These are phyloP conservation scores for Teratosphaeria viscida DNA, from an alignment of 2,329 filamentous ascomycete genomes.

Conservation along the genomic window DNA sequence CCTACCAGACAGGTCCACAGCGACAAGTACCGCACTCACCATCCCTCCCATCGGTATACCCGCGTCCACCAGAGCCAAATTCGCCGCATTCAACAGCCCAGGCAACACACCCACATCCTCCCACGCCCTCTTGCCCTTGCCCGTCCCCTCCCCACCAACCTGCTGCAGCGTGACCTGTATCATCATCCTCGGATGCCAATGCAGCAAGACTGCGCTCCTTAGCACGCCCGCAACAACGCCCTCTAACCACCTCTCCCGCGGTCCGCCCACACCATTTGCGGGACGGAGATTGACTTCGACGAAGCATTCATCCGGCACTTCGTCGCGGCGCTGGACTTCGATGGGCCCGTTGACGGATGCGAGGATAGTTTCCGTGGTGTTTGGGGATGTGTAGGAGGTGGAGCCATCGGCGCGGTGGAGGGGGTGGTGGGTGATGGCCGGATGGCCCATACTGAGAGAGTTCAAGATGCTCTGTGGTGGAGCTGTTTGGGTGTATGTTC, in stretches of 20 bases:
- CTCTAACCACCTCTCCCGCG: constrained; percentile 62
- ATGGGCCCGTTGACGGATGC: constrained; percentile 87
- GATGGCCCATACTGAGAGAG: background rate
- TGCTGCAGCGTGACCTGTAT: constrained; percentile 82
- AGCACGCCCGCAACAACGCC: constrained; percentile 61
- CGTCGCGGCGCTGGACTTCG: constrained; percentile 78
- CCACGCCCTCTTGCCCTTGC: constrained; percentile 45
- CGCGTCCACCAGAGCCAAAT: constrained; percentile 70
- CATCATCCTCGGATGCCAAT: constrained; percentile 64
- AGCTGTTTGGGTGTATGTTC: background rate
- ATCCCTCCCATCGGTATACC: constrained; percentile 70
- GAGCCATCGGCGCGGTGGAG: constrained; percentile 70
- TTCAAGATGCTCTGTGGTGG: background rate
- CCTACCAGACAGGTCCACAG: constrained; percentile 36
- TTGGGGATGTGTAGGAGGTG: constrained; percentile 58
- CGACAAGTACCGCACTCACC: constrained; percentile 54
- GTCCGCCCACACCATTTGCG: constrained; percentile 63
- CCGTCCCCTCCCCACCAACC: constrained; percentile 30
- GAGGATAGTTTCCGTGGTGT: constrained; percentile 64
- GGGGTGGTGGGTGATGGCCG: constrained; percentile 15
- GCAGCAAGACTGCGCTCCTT: constrained; percentile 61
- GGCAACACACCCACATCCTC: constrained; percentile 74
- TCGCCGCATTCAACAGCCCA: constrained; percentile 66
- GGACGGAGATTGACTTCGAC: constrained; percentile 87
- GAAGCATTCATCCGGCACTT: constrained; percentile 81